phyloP scores from a whole-genome alignment of 257 asterid species.

The Datura wrightii region DNA sequence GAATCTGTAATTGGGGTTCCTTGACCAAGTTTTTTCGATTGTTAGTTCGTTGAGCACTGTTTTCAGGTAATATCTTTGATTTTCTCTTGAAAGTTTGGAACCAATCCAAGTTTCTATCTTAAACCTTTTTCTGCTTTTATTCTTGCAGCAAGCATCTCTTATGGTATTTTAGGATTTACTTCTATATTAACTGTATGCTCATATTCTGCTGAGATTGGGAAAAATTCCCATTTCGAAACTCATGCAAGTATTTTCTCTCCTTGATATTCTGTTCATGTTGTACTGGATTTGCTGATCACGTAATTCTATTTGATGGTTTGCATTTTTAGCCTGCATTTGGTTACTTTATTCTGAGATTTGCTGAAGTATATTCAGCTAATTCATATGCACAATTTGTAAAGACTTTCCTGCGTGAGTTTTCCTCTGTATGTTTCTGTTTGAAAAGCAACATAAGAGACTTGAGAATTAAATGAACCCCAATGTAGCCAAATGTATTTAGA shows the following conservation, averaged over 20 bases:
- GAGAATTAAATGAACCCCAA: not conserved
- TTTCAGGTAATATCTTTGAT: not conserved
- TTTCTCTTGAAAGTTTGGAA: not conserved
- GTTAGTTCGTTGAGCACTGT: not conserved
- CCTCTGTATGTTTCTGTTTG: not conserved
- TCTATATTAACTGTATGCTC: not conserved
- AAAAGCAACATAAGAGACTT: not conserved
- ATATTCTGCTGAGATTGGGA: constrained; percentile 10
- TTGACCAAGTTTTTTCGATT: not conserved
- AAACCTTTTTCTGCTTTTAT: not conserved
- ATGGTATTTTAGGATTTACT: not conserved
- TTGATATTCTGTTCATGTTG: not conserved
- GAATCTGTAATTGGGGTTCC: not conserved
- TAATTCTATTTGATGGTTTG: constrained; percentile 3
- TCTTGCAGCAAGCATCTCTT: not conserved
- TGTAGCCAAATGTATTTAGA: not conserved
- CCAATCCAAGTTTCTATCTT: not conserved
- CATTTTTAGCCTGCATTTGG: constrained; percentile 4
- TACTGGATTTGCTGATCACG: not conserved
- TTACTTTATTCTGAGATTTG: not conserved
- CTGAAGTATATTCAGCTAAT: not conserved
- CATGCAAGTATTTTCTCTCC: not conserved
- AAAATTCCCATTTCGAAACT: not conserved
- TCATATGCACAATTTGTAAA: not conserved
- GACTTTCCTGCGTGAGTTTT: not conserved